Percentiles rank a stretch among this genome's conserved stretches.
Evolutionary conservation across 495 filamentous ascomycete genomes (phyloP).

Genomic region (Podospora australis): DNA sequence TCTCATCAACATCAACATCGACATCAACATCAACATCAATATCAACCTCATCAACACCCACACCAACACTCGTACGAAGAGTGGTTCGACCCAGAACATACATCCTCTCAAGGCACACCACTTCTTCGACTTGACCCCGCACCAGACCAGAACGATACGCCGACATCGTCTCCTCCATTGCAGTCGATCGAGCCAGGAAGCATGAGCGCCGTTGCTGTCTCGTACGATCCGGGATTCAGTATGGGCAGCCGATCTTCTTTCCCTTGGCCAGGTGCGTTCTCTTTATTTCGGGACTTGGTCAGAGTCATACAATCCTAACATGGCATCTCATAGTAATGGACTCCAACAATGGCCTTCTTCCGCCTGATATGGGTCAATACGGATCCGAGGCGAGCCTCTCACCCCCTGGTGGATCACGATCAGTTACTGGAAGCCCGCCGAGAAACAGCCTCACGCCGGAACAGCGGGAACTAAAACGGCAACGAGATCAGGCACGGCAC

Average conservation of each 20-base stretch:
- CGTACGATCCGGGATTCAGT: slow-evolving; percentile 38
- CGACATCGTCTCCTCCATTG: slow-evolving; percentile 24
- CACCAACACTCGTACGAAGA: slow-evolving; percentile 25
- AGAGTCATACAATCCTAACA: too few species aligned
- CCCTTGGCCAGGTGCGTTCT: slow-evolving; percentile 35
- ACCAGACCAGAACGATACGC: slow-evolving; percentile 19
- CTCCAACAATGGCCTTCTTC: slow-evolving; percentile 30
- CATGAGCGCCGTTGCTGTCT: slow-evolving; percentile 44
- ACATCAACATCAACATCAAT: slow-evolving; percentile 21
- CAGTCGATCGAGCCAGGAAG: slow-evolving; percentile 22
- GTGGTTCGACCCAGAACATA: slow-evolving; percentile 24
- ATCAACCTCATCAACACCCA: slow-evolving; percentile 15
- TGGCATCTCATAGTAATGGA: slow-evolving; percentile 35
- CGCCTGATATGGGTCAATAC: slow-evolving; percentile 32
- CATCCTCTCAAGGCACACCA: slow-evolving; percentile 27
- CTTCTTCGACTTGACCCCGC: slow-evolving; percentile 30
- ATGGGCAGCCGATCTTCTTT: slow-evolving; percentile 41
- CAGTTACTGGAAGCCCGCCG: slow-evolving; percentile 42
- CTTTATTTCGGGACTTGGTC: neutral
- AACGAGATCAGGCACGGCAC: slow-evolving; percentile 40
- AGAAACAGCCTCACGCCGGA: slow-evolving; percentile 38
- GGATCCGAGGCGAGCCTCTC: slow-evolving; percentile 39
- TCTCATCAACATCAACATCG: slow-evolving; percentile 17
- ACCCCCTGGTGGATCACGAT: slow-evolving; percentile 38
- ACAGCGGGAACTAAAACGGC: slow-evolving; percentile 44